Evolutionary conservation across 225 moss, liverwort and hornwort species (phyloP), one percentile per base, ranked within the genome.

Genomic region (Takakia lepidozioides): DNA sequence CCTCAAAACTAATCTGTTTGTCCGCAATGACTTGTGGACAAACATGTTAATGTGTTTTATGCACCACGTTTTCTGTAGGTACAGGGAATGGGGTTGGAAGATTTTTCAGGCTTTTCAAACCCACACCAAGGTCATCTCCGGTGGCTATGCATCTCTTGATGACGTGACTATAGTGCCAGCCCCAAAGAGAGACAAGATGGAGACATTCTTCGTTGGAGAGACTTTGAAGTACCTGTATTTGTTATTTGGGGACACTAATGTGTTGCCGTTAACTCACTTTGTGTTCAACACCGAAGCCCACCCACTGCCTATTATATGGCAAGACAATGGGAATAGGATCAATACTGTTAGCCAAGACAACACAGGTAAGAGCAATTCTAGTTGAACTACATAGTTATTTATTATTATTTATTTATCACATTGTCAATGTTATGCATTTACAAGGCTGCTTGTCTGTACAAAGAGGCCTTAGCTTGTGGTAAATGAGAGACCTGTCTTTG

Each of bases 261-360:
- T 91, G 24, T 64, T 98, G 7, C 90, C 87, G 0, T 63, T 98
- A 29, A 86, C 86, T 21, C 59, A 87, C 46, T 90, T 80, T 29
- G 90, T 98, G 24, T 98, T 98, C 27, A 98, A 98, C 59, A 81
- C 87, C 2, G 90, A 98, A 53, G 95, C 95, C 37, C 95, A 98
- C 43, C 95, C 95, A 15, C 65, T 98, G 23, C 95, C 95, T 17
- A 64, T 98, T 41, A 70, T 64, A 64, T 52, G 19, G 10, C 23
- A 51, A 32, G 11, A 6, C 11, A 11, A 32, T 32, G 32, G 11
- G 7, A 11, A 11, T 11, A 32, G 32, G 11, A 6, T 32, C 32
- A 32, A 0, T 11, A 32, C 32, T 32, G 32, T 7, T 6, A 32
- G 32, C 32, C 32, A 32, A 32, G 32, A 32, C n/a, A n/a, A n/a